Evolutionary conservation across 352 stramenopile genomes (phyloP), one percentile per base, ranked within the genome.

Genomic region (Peronosclerospora sorghi): DNA sequence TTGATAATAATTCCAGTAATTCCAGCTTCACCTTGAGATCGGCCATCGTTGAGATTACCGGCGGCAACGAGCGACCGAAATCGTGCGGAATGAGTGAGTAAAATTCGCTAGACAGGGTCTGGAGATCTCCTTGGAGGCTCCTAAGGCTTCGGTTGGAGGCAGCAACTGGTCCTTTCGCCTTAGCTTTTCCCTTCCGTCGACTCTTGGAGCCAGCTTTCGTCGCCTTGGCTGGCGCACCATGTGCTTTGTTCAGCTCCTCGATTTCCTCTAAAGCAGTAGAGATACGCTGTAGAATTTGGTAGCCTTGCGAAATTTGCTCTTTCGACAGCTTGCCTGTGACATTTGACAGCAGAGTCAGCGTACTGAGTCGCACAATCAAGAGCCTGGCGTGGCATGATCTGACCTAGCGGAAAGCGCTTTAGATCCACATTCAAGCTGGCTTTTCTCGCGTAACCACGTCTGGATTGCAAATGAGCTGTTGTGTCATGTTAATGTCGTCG

Each of bases 31-130:
- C 44, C 39, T 82, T 82, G 14, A 86, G 43, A 30, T 75, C 67
- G 9, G 58, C 58, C 41, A 80, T 65, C n/a, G 57, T 68, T 1
- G 49, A 51, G 40, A 86, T 80, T 14, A 69, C 40, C 0, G 69
- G 71, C 0, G 74, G 71, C 26, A 82, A 18, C 4, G 54, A 53
- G 5, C 66, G 66, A n/a, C 65, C 71, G 47, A 84, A 84, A 13
- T 82, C 61, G 30, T 86, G 71, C 29, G 74, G 74, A 26, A 86
- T 81, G 7, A 82, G 52, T 41, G 71, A 69, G 54, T 86, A 86
- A 35, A 86, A 84, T 19, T 76, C 64, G 32, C 60, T 82, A 8
- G 69, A 76, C 7, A 83, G 62, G 13, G 55, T 18, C 32, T 83
- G 83, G 7, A 86, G 51, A 20, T 71, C 44, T 0, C 34, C 23